phyloP scores from a whole-genome alignment of 2,329 filamentous ascomycete genomes.

The Cercospora beticola region DNA sequence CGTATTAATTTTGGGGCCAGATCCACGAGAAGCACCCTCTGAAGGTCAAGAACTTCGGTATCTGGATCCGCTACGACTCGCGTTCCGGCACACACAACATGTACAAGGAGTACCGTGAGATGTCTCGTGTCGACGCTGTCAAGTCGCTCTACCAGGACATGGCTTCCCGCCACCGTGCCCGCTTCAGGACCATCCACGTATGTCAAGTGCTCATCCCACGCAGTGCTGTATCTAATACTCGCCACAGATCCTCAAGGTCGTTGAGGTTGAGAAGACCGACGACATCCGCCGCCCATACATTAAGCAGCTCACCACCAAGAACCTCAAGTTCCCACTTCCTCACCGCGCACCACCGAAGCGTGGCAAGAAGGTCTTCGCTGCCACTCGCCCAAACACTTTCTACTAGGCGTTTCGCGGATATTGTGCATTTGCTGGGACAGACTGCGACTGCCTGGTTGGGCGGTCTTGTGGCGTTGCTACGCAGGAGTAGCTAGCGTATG shows the following conservation, averaged over 20 bases:
- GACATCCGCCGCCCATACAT: constrained; percentile 99
- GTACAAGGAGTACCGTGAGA: constrained; percentile 99
- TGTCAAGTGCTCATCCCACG: constrained; percentile 38
- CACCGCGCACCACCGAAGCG: constrained; percentile 84
- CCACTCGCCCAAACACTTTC: constrained; percentile 94
- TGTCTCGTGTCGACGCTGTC: constrained; percentile 92
- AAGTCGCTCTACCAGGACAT: constrained; percentile 99
- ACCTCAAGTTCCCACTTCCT: constrained; percentile 96
- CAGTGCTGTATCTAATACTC: neutral
- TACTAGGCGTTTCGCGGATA: constrained; percentile 65
- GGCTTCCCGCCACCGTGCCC: constrained; percentile 96
- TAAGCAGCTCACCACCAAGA: constrained; percentile 94
- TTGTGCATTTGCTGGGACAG: constrained; percentile 26
- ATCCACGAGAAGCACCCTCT: constrained; percentile 98
- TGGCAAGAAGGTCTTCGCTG: constrained; percentile 88
- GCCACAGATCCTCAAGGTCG: constrained; percentile 88
- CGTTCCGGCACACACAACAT: constrained; percentile 99
- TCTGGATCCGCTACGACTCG: constrained; percentile 99
- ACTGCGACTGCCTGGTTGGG: constrained; percentile 23
- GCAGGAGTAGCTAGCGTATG: constrained; percentile 27
- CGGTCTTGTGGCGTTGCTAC: constrained; percentile 23
- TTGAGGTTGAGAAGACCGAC: constrained; percentile 92
- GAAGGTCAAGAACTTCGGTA: constrained; percentile 99
- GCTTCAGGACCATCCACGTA: constrained; percentile 99
- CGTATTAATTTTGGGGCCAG: constrained; percentile 48